A percentile compares a stretch with the other conserved stretches of the same genome.
Conservation (phyloP, 1,139 yeast species). For the Debaryomyces robertsiae region DNA sequence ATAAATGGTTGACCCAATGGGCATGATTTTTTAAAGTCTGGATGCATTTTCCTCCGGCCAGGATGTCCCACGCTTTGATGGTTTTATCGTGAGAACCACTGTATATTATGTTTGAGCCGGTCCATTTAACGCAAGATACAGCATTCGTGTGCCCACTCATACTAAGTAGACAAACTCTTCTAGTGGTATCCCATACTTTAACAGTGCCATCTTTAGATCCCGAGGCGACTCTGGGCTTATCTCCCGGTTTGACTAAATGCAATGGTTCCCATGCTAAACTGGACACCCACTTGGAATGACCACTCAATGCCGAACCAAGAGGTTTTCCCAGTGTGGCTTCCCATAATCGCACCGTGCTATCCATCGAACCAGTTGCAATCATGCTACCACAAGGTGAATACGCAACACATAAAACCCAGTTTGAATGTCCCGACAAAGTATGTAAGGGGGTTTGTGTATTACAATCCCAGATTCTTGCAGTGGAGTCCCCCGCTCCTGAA, state of each 20-base stretch:
- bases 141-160: constrained; percentile 88
- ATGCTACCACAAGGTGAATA: constrained; percentile 92
- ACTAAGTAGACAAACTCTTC: constrained; percentile 66
- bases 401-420: constrained; percentile 93
- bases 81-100: constrained; percentile 96
- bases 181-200: constrained; percentile 86
- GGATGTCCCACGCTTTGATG: constrained; percentile 84
- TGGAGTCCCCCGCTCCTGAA: constrained; percentile 95
- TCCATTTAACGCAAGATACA: constrained; percentile 96
- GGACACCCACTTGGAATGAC: constrained; percentile 90
- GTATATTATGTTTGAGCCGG: constrained; percentile 83
- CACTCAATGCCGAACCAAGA: constrained; percentile 71
- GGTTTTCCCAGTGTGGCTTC: constrained; percentile 74
- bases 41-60: constrained; percentile 74
- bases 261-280: constrained; percentile 93
- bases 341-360: constrained; percentile 86
- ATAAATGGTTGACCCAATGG: constrained; percentile 96
- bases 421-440: constrained; percentile 80
- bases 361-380: constrained; percentile 97
- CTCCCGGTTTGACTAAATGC: constrained; percentile 70
- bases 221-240: constrained; percentile 74
- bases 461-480: constrained; percentile 98
- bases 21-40: constrained; percentile 87
- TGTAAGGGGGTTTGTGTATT: constrained; percentile 88
- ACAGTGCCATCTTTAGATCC: constrained; percentile 92